These are phyloP conservation scores for Limtongozyma cylindracea DNA, from an alignment of 805 yeast species.

Conservation along the genomic window DNA sequence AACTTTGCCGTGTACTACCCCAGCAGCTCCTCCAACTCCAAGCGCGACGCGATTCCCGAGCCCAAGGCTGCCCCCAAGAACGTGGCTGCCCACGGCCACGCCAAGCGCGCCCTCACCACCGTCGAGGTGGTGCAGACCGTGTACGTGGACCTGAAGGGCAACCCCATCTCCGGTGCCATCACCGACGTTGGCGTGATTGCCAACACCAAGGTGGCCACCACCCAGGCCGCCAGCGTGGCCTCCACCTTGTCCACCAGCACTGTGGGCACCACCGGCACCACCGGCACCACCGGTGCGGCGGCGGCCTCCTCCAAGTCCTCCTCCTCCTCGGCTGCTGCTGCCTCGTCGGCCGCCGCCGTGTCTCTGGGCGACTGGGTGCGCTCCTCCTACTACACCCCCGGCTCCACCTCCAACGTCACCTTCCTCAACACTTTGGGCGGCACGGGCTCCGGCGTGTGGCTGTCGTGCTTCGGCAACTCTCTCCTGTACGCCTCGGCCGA, in stretches of 20 bases:
- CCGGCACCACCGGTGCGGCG: no score
- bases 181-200: no score
- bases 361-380: conserved; percentile 29
- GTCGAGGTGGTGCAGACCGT: conserved; percentile 65
- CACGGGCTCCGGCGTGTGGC: conserved; percentile 75
- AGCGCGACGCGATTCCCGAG: conserved; percentile 22
- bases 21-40: conserved; percentile 12
- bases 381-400: conserved; percentile 41
- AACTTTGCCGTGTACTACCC: conserved; percentile 86
- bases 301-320: conserved; percentile 12
- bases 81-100: conserved; percentile 20
- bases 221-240: no score
- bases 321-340: conserved; percentile 1
- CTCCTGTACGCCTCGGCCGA: conserved; percentile 63
- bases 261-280: no score
- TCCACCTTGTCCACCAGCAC: no score
- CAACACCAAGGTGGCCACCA: no score
- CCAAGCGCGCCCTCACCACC: conserved; percentile 35
- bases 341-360: no score
- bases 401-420: conserved; percentile 41
- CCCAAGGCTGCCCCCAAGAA: conserved; percentile 13
- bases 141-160: conserved; percentile 34
- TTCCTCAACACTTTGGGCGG: conserved; percentile 86
- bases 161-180: conserved; percentile 6
- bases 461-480: conserved; percentile 74